Base-by-base conservation (phyloP, 2,329 filamentous ascomycete genomes). In the Bisporella sp. region DNA sequence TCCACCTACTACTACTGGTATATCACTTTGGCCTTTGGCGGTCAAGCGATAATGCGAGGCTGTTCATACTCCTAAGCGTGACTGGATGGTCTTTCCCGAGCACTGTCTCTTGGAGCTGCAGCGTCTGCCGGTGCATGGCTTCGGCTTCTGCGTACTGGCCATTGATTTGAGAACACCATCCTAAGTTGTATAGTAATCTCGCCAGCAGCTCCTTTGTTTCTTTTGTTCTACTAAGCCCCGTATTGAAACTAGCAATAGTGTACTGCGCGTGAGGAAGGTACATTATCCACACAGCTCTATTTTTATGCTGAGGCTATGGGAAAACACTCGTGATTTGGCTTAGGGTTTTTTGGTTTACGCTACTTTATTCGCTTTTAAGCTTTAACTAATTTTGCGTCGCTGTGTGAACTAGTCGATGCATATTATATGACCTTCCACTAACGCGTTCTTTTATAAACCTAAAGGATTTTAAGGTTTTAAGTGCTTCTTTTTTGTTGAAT, bases 21-120 rank as follows among this genome's bases (percentile, higher is more conserved):
- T n/a, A n/a, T n/a, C n/a, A n/a, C n/a, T 21, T 21, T 3, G 21
- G 21, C 21, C 45, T 32, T 5, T 3, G 28, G 45, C 6, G 4
- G 11, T 13, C 48, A 40, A 29, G 45, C 21, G 8, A 37, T 30
- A 1, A 46, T 55, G 7, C 54, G 4, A 47, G 45, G 49, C 58
- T 45, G 39, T 50, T 46, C 29, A 9, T 45, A 29, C 57, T 54
- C 9, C 54, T 42, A 21, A 55, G 50, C 40, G 35, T 55, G 45
- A 53, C 41, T 29, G 5, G 35, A 21, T 21, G 21, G 3, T 21
- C 21, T 21, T 21, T 21, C 21, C 21, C 21, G 21, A 21, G 21
- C 21, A 21, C 21, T 3, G 21, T 21, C 21, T 21, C 21, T 21
- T 3, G 2, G 21, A 21, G 21, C 21, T 21, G 21, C 21, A 21